Conservation (phyloP, 495 filamentous ascomycete species). For the Cercophora scortea region DNA sequence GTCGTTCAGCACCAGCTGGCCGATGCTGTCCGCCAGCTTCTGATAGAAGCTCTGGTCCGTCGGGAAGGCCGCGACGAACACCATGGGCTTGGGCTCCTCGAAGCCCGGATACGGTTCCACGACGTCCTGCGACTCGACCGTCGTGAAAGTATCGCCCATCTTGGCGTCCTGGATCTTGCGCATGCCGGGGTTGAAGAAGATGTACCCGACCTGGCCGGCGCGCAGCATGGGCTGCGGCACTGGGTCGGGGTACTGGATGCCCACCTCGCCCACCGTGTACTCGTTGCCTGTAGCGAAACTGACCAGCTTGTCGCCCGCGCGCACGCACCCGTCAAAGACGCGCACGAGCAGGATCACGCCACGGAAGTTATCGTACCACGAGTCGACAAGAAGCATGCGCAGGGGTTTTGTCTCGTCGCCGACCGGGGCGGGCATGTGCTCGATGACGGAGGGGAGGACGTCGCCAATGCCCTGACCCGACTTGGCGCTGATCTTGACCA, state of each 20-base stretch:
- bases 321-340: slow-evolving; percentile 81
- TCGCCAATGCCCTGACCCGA: slow-evolving; percentile 79
- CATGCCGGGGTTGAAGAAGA: slow-evolving; percentile 97
- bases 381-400: slow-evolving; percentile 85
- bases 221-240: slow-evolving; percentile 71
- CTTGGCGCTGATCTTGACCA: slow-evolving; percentile 86
- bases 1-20: slow-evolving; percentile 89
- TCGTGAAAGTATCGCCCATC: slow-evolving; percentile 90
- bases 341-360: slow-evolving; percentile 89
- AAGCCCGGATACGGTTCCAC: slow-evolving; percentile 86
- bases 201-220: slow-evolving; percentile 91
- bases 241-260: slow-evolving; percentile 90
- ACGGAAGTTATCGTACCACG: slow-evolving; percentile 94
- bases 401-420: slow-evolving; percentile 67
- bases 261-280: slow-evolving; percentile 91
- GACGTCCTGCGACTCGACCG: slow-evolving; percentile 64
- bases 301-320: slow-evolving; percentile 70
- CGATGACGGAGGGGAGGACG: slow-evolving; percentile 75
- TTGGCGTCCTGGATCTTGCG: slow-evolving; percentile 91
- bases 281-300: slow-evolving; percentile 81
- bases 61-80: slow-evolving; percentile 94
- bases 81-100: slow-evolving; percentile 97
- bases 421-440: slow-evolving; percentile 70
- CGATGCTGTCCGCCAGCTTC: slow-evolving; percentile 88
- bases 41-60: slow-evolving; percentile 80